Conservation (phyloP, 805 yeast genomes). For the Candida insectorum region DNA sequence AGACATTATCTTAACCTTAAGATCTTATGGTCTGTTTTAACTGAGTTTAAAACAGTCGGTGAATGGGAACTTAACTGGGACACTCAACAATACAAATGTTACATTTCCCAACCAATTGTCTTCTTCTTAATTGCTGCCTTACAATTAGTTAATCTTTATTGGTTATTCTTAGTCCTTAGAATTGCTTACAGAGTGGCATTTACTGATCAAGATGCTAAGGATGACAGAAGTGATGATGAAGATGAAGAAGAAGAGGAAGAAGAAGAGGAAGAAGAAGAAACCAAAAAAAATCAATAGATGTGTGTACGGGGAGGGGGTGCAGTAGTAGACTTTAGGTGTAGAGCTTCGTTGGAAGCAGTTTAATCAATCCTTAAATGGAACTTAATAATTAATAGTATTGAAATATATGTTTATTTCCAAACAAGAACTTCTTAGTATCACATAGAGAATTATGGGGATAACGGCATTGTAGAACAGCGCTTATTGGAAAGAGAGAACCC, state of each 20-base stretch:
- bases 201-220: conserved; percentile 59
- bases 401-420: no score
- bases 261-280: conserved; percentile 3
- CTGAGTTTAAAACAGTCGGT: conserved; percentile 86
- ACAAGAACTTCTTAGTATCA: no score
- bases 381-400: no score
- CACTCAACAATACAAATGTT: conserved; percentile 93
- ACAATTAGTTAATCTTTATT: conserved; percentile 81
- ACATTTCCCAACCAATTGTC: conserved; percentile 90
- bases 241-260: conserved; percentile 40
- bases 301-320: background rate
- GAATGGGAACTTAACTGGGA: conserved; percentile 76
- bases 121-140: conserved; percentile 73
- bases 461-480: no score
- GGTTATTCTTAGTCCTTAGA: conserved; percentile 81
- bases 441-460: no score
- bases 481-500: no score
- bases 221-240: conserved; percentile 88
- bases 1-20: conserved; percentile 83
- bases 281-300: background rate
- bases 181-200: conserved; percentile 59
- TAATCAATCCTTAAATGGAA: no score
- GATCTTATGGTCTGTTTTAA: conserved; percentile 79
- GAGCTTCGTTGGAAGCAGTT: no score
- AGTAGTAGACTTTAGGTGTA: no score